Percentiles rank a stretch among this genome's conserved stretches.
Evolutionary conservation across 257 asterid species (phyloP).

Genomic region (Hygrophila difformis): DNA sequence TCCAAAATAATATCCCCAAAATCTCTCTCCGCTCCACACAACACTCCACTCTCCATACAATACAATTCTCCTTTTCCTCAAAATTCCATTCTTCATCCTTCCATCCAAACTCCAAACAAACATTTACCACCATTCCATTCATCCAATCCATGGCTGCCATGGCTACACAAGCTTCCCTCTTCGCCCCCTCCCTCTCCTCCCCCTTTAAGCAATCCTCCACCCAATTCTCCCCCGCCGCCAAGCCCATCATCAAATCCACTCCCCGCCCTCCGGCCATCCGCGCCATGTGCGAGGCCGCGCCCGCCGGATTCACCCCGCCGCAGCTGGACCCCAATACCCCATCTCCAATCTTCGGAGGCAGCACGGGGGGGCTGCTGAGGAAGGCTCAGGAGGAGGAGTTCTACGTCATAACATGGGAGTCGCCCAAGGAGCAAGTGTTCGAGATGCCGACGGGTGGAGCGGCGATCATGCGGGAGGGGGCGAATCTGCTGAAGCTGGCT

Average conservation of each 20-base stretch:
- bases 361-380: constrained; percentile 87
- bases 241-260: constrained; percentile 15
- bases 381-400: constrained; percentile 94
- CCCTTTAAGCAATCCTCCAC: constrained; percentile 53
- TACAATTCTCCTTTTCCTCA: no score
- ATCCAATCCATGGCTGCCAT: constrained; percentile 35
- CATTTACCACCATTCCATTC: no score
- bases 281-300: constrained; percentile 60
- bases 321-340: constrained; percentile 88
- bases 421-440: constrained; percentile 90
- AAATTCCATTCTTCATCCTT: constrained; percentile 66
- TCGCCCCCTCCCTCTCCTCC: constrained; percentile 52
- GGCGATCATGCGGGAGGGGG: constrained; percentile 88
- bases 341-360: constrained; percentile 90
- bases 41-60: no score
- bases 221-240: constrained; percentile 33
- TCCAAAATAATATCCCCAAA: no score
- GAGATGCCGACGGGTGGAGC: constrained; percentile 99
- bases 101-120: constrained; percentile 48
- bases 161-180: constrained; percentile 86
- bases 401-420: constrained; percentile 90
- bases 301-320: constrained; percentile 90
- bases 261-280: constrained; percentile 34
- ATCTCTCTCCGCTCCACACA: no score
- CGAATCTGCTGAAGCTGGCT: constrained; percentile 73